A percentile compares a stretch with the other conserved stretches of the same genome.
phyloP scores from a whole-genome alignment of 2,329 filamentous ascomycete genomes.

The Epichloe aotearoae region DNA sequence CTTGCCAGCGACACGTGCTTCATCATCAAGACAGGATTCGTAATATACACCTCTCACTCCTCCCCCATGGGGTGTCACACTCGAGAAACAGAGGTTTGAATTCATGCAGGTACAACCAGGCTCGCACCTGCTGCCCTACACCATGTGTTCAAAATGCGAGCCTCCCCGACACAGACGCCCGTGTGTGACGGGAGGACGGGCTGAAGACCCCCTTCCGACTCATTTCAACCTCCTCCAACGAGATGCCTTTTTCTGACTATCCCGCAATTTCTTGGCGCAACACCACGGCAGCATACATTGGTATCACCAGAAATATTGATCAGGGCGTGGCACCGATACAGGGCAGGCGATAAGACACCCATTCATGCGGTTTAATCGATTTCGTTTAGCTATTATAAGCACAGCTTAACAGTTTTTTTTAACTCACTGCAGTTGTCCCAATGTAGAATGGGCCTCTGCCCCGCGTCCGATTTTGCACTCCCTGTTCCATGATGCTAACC shows the following conservation, averaged over 20 bases:
- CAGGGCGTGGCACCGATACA: not conserved
- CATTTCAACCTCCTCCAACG: not conserved
- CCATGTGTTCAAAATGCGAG: not conserved
- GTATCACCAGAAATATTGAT: not conserved
- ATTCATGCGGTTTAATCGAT: not conserved
- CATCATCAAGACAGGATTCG: not conserved
- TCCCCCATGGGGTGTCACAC: not conserved
- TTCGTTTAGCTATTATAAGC: not conserved
- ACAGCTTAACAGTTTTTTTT: not conserved
- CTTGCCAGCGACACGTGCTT: not conserved
- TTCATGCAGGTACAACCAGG: slow-evolving; percentile 2
- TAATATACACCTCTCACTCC: not conserved
- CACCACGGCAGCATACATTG: not conserved
- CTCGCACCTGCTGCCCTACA: not conserved
- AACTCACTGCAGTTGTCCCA: not conserved
- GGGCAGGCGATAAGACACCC: not conserved
- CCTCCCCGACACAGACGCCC: slow-evolving; percentile 1
- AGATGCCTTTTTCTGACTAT: not conserved
- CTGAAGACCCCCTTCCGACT: not conserved
- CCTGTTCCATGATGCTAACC: not conserved
- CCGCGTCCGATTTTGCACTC: not conserved
- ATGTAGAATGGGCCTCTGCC: not conserved
- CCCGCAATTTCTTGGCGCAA: not conserved
- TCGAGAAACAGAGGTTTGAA: not conserved
- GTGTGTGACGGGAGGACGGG: not conserved